These are phyloP conservation scores for Pulveroboletus ravenelii DNA, from an alignment of 768 basidiomycete species.

Conservation along the genomic window DNA sequence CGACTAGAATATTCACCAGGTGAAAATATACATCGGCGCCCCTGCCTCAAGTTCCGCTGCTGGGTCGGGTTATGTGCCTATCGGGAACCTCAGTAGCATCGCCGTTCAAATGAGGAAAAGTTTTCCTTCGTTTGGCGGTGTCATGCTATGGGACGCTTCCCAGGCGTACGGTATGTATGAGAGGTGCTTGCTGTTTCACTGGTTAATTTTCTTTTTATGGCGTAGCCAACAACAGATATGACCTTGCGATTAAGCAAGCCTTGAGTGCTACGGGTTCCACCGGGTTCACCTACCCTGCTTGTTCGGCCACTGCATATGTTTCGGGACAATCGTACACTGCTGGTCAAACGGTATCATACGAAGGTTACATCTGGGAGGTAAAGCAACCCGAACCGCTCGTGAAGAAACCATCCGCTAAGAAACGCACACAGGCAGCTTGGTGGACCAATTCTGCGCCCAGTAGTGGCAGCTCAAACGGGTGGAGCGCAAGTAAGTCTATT, in stretches of 20 bases:
- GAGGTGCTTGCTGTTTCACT: background rate
- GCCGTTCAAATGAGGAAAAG: constrained; percentile 32
- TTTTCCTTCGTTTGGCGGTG: constrained; percentile 42
- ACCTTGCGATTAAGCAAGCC: constrained; percentile 56
- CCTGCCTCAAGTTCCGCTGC: constrained; percentile 40
- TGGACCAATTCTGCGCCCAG: constrained; percentile 47
- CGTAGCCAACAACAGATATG: constrained; percentile 55
- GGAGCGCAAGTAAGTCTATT: constrained; percentile 52
- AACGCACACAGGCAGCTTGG: constrained; percentile 49
- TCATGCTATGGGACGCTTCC: constrained; percentile 44
- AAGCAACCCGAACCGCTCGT: background rate
- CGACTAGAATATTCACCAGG: constrained; percentile 13
- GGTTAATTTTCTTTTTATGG: constrained; percentile 3
- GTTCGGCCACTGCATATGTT: constrained; percentile 50
- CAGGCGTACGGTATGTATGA: constrained; percentile 32
- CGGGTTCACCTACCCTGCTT: constrained; percentile 61
- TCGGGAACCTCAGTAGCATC: constrained; percentile 31
- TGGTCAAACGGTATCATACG: constrained; percentile 49
- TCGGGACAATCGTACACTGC: constrained; percentile 48
- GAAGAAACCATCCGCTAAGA: background rate
- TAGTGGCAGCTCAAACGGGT: constrained; percentile 50
- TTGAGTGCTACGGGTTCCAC: constrained; percentile 60
- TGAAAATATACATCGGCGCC: constrained; percentile 42
- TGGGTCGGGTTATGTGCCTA: constrained; percentile 36
- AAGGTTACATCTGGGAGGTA: constrained; percentile 66